Evolutionary conservation across 441 rosid species (phyloP), one percentile per base, ranked within the genome.

Genomic region (Cnidoscolus chayamansa): DNA sequence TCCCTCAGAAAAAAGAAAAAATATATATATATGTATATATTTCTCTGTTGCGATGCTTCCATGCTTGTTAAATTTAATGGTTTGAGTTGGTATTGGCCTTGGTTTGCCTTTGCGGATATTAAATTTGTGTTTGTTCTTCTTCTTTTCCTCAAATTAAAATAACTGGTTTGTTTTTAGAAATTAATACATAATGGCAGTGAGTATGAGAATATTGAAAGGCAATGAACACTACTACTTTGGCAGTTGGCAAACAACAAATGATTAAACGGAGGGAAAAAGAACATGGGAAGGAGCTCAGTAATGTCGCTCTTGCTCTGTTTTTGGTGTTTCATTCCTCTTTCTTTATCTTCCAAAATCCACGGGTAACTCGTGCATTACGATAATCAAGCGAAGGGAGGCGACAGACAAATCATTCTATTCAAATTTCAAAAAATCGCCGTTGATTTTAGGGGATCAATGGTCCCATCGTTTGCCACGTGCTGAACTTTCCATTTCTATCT

Each of bases 361-460:
- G 75, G 64, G 77, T 45, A 73, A 53, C 71, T 62, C 79, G 80
- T 82, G 80, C 40, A 32, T 31, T n/a, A 1, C 3, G 43, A 49
- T 2, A 4, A 32, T 25, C 30, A 0, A 12, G 43, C n/a, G 40
- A 19, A n/a, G n/a, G n/a, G n/a, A n/a, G 63, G 51, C 15, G 6
- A 53, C 10, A 7, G 15, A 30, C 6, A 7, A 12, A 72, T 63
- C 1, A 5, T 40, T 40, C 7, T 0, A 40, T 40, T 40, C 45
- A 40, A 5, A 40, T 3, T 53, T 78, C 19, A 32, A 65, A 73
- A 5, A 40, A 37, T 12, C 48, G 61, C 76, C 70, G 19, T 68
- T 49, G 62, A 59, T 66, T 45, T 65, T 13, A 65, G 40, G 4
- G 20, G 55, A 25, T 0, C 8, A 51, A 19, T 30, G 4, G 45